Percentiles rank a stretch among this genome's conserved stretches.
phyloP scores from a whole-genome alignment of 2,329 filamentous ascomycete species.

The Colletotrichum sp. region DNA sequence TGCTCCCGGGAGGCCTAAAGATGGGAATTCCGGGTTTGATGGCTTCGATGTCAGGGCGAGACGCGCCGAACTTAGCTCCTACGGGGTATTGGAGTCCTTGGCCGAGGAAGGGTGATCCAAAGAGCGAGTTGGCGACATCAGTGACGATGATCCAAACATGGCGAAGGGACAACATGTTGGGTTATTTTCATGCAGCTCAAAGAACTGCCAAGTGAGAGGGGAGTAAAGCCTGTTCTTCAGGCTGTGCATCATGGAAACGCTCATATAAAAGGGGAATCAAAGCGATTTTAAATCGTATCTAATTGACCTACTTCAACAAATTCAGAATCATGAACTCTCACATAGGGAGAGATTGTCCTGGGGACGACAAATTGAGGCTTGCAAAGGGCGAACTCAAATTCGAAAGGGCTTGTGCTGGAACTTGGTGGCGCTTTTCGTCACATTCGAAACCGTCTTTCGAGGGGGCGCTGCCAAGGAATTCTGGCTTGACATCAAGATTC shows the following conservation, averaged over 20 bases:
- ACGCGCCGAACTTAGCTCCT: background rate
- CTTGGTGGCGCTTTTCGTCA: background rate
- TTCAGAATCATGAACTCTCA: no score
- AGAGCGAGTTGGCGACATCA: background rate
- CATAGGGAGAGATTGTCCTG: background rate
- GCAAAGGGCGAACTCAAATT: background rate
- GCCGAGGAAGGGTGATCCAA: rapidly evolving
- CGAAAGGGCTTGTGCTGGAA: background rate
- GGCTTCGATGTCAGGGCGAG: rapidly evolving
- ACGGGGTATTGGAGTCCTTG: rapidly evolving
- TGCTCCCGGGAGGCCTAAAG: background rate
- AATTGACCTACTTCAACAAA: background rate
- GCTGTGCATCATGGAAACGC: background rate
- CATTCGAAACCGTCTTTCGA: background rate
- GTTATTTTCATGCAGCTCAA: background rate
- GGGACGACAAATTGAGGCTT: background rate
- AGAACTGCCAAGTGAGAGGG: background rate
- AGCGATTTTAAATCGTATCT: background rate
- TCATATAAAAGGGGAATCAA: background rate
- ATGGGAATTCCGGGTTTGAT: background rate
- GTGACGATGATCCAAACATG: background rate
- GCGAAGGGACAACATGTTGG: background rate
- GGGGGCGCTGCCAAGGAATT: background rate
- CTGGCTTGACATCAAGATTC: background rate
- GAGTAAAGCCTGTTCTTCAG: background rate